Percentiles rank a stretch among this genome's conserved stretches.
phyloP scores from a whole-genome alignment of 495 filamentous ascomycete species.

The Neurospora sp. region DNA sequence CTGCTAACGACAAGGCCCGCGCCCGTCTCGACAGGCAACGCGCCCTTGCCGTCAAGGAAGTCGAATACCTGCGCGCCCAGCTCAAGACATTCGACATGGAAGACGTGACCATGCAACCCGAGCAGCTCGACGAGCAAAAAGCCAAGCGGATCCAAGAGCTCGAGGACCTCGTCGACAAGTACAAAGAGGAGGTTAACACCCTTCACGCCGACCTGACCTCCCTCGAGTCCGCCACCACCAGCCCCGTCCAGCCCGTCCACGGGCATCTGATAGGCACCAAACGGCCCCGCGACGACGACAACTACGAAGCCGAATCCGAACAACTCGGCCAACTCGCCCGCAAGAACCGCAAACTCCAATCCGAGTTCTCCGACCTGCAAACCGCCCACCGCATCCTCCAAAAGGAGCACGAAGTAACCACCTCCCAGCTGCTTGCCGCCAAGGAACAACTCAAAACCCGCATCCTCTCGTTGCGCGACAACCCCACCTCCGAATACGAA shows the following conservation, averaged over 20 bases:
- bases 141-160: conserved; percentile 66
- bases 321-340: conserved; percentile 72
- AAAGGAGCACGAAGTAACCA: conserved; percentile 61
- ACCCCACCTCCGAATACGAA: conserved; percentile 77
- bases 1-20: conserved; percentile 48
- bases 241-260: conserved; percentile 13
- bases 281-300: conserved; percentile 43
- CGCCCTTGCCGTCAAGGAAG: conserved; percentile 76
- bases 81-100: conserved; percentile 85
- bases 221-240: conserved; percentile 33
- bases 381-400: conserved; percentile 54
- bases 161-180: conserved; percentile 76
- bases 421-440: conserved; percentile 60
- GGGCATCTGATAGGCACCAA: conserved; percentile 34
- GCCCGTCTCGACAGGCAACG: conserved; percentile 70
- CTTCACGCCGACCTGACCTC: conserved; percentile 61
- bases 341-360: conserved; percentile 77
- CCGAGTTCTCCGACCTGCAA: conserved; percentile 59
- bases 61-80: conserved; percentile 86
- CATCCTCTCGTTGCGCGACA: conserved; percentile 75
- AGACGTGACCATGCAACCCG: conserved; percentile 72
- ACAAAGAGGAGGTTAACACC: conserved; percentile 70
- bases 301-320: conserved; percentile 53
- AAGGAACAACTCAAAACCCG: conserved; percentile 68
- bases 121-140: conserved; percentile 68